Evolutionary conservation across 2,329 filamentous ascomycete genomes (phyloP).

Genomic region (Tolypocladium tundrense): DNA sequence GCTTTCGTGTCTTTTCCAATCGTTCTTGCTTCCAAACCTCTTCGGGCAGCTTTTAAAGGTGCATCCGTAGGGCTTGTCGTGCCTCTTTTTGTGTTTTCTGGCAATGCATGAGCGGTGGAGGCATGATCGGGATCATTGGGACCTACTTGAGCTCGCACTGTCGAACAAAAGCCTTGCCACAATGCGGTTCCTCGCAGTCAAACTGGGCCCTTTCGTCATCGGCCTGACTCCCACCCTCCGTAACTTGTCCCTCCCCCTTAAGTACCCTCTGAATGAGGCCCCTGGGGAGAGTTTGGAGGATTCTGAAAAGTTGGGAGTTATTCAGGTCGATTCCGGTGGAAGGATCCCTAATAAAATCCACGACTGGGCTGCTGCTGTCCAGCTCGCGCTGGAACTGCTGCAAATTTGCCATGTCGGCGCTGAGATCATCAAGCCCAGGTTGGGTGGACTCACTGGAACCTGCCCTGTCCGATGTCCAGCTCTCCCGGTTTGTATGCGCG

Average conservation of each 20-base stretch:
- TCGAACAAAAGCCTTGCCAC: constrained; percentile 36
- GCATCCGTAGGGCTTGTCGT: constrained; percentile 72
- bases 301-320: constrained; percentile 6
- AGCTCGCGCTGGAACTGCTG: background rate
- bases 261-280: constrained; percentile 22
- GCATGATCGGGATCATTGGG: background rate
- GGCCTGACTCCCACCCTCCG: constrained; percentile 2
- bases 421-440: background rate
- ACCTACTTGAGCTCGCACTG: constrained; percentile 49
- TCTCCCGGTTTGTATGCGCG: background rate
- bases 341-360: background rate
- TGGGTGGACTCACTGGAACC: background rate
- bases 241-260: constrained; percentile 5
- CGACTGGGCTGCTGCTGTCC: background rate
- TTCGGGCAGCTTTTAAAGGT: constrained; percentile 62
- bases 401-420: background rate
- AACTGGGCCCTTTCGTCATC: constrained; percentile 10
- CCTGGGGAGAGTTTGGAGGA: constrained; percentile 18
- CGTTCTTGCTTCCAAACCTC: constrained; percentile 81
- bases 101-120: background rate
- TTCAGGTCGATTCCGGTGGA: constrained; percentile 1
- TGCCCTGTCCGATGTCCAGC: background rate
- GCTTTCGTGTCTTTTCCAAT: constrained; percentile 87
- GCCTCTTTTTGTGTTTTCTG: constrained; percentile 78
- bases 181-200: constrained; percentile 24